Percentiles rank a stretch among this genome's conserved stretches.
These are phyloP conservation scores for Trichophyton verrucosum DNA, from an alignment of 2,329 filamentous ascomycete genomes.

Conservation along the genomic window DNA sequence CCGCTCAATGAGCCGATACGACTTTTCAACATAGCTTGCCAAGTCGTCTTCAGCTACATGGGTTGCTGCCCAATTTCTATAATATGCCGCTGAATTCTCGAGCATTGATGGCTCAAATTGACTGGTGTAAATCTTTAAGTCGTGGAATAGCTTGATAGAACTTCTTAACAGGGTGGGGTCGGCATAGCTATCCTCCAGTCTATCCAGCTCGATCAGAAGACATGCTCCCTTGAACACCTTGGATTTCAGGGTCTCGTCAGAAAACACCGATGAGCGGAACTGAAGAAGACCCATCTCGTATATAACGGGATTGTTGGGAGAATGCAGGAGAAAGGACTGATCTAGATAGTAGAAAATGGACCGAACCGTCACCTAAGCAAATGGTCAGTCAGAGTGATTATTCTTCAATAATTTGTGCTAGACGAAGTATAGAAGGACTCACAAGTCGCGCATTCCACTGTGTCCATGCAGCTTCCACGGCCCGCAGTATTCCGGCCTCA, in stretches of 20 bases:
- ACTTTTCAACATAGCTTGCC: slow-evolving; percentile 61
- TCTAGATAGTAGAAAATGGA: slow-evolving; percentile 93
- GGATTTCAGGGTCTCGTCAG: slow-evolving; percentile 39
- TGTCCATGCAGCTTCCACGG: slow-evolving; percentile 54
- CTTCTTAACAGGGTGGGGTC: slow-evolving; percentile 57
- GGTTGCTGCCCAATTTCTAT: slow-evolving; percentile 55
- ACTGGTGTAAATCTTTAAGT: slow-evolving; percentile 67
- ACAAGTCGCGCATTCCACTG: slow-evolving; percentile 69
- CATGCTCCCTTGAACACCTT: slow-evolving; percentile 59
- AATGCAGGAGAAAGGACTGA: slow-evolving; percentile 70
- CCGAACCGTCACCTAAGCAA: slow-evolving; percentile 56
- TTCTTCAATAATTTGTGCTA: background rate
- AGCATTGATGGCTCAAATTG: slow-evolving; percentile 70
- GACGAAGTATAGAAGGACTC: slow-evolving; percentile 23
- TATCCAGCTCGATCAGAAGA: slow-evolving; percentile 60
- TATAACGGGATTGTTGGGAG: slow-evolving; percentile 56
- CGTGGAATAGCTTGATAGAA: slow-evolving; percentile 68
- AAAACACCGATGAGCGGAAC: slow-evolving; percentile 55
- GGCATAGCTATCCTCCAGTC: slow-evolving; percentile 44
- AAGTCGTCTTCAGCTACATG: slow-evolving; percentile 51
- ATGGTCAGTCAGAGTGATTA: background rate
- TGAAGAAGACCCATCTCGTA: slow-evolving; percentile 67
- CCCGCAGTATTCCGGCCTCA: slow-evolving; percentile 52
- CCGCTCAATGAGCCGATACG: slow-evolving; percentile 53
- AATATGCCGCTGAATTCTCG: slow-evolving; percentile 53